Conservation (phyloP, 768 basidiomycete species). For the Peribolospora baueri region DNA sequence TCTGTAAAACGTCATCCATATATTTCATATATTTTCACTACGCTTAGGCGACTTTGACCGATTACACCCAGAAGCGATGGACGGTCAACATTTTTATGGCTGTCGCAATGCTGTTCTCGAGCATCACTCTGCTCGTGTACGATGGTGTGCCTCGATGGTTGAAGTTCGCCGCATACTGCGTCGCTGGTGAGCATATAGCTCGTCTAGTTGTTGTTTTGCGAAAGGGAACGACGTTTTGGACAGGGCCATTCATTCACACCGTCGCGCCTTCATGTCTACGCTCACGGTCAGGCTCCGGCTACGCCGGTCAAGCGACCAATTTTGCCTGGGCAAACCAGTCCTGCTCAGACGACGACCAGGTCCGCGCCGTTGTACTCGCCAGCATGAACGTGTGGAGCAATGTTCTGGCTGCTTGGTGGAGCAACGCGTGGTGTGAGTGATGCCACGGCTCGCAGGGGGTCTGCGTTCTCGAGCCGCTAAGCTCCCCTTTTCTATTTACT, state of each 20-base stretch:
- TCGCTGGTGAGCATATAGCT: slow-evolving; percentile 10
- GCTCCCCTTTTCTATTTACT: too few relatives aligned
- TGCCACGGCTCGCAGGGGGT: too few relatives aligned
- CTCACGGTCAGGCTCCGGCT: slow-evolving; percentile 33
- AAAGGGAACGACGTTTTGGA: neutral
- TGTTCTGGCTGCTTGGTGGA: slow-evolving; percentile 44
- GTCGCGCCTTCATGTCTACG: slow-evolving; percentile 7
- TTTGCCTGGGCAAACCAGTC: slow-evolving; percentile 67
- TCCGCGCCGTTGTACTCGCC: slow-evolving; percentile 42
- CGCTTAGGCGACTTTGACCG: slow-evolving; percentile 32
- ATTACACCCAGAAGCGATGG: slow-evolving; percentile 29
- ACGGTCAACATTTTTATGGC: slow-evolving; percentile 42
- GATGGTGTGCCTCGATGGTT: slow-evolving; percentile 20
- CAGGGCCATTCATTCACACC: slow-evolving; percentile 18
- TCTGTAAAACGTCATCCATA: too few relatives aligned
- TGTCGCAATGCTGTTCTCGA: slow-evolving; percentile 38
- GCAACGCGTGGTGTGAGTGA: slow-evolving; percentile 19
- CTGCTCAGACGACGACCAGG: slow-evolving; percentile 43
- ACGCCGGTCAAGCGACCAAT: slow-evolving; percentile 50
- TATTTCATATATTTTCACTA: too few relatives aligned
- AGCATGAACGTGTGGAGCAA: slow-evolving; percentile 64
- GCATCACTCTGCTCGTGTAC: slow-evolving; percentile 21
- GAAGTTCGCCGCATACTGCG: slow-evolving; percentile 56
- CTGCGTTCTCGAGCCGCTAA: too few relatives aligned
- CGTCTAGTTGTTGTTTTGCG: neutral